Base-by-base conservation (phyloP, 768 basidiomycete species). In the Mycena filopes region DNA sequence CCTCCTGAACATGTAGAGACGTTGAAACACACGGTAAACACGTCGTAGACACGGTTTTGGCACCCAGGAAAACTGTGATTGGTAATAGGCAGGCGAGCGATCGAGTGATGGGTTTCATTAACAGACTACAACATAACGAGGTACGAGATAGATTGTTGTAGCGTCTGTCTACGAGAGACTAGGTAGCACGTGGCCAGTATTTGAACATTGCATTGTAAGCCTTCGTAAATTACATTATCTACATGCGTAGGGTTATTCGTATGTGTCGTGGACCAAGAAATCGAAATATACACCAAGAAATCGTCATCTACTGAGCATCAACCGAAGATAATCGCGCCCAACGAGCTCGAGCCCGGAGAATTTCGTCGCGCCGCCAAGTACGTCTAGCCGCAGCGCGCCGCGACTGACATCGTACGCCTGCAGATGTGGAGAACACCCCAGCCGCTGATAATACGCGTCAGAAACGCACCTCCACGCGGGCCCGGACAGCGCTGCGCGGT, bases 361-460 rank as follows among this genome's bases (percentile, higher is more conserved):
- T 21, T 55, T 49, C 21, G 51, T 65, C 26, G 33, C 42, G 6
- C 56, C 41, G 18, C 26, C 25, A 20, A 60, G 33, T 5, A 65
- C 64, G 38, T 65, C 64, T 5, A 48, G n/a, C 13, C 64, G 43
- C 53, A 65, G 38, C 10, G 53, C 26, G 12, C 64, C 64, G 28
- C 57, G 57, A 4, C 13, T 8, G 15, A 15, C 40, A 36, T 65
- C 57, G 18, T 42, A 59, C 20, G 64, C 64, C 29, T 29, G 20
- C 38, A 60, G 11, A 46, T 65, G 54, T 10, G 64, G 64, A 13
- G 50, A 54, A 12, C 31, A 41, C 10, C 36, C 21, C 45, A 65
- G 23, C 1, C 64, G 25, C 4, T 16, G 20, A 12, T 28, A 20
- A n/a, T 36, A 65, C 28, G 64, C 29, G 28, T 59, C 64, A 1